These are phyloP conservation scores for Phtheirospermum japonicum DNA, from an alignment of 257 asterid genomes.

Conservation along the genomic window DNA sequence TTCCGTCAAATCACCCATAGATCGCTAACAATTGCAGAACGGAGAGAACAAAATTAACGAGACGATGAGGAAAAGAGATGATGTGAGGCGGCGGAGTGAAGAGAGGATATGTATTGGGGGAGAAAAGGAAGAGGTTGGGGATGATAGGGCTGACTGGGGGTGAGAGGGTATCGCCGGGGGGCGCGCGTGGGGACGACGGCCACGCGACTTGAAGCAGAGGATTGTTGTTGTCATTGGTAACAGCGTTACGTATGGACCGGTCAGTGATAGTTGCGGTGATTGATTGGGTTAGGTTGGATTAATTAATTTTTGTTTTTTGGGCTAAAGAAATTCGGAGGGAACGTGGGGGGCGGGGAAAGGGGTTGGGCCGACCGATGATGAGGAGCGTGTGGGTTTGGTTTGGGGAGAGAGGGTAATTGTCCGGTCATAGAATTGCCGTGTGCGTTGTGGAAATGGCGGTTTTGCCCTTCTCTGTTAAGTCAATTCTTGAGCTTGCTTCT, in stretches of 20 bases:
- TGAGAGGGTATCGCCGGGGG: conserved; percentile 46
- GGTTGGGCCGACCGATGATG: conserved; percentile 24
- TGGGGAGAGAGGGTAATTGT: conserved; percentile 11
- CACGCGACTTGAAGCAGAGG: conserved; percentile 48
- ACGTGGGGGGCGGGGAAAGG: neutral
- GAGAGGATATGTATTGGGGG: conserved; percentile 26
- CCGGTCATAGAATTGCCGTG: conserved; percentile 40
- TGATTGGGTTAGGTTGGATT: conserved; percentile 24
- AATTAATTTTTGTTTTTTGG: conserved; percentile 22
- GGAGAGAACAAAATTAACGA: neutral
- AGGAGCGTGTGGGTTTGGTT: too few relatives aligned
- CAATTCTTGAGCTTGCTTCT: neutral
- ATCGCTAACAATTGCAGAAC: conserved; percentile 1
- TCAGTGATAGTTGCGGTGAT: too few relatives aligned
- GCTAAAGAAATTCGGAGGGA: conserved; percentile 19
- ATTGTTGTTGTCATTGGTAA: conserved; percentile 31
- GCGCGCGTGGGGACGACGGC: conserved; percentile 52
- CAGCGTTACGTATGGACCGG: conserved; percentile 37
- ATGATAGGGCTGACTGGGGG: conserved; percentile 33
- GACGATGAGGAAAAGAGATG: too few relatives aligned
- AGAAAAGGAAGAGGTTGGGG: conserved; percentile 12
- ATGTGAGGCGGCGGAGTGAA: conserved; percentile 33
- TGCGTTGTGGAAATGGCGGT: neutral
- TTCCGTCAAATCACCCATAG: conserved; percentile 49
- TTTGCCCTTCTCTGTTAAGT: conserved; percentile 25